Conservation (phyloP, 495 filamentous ascomycete species). For the Viridothelium virens region DNA sequence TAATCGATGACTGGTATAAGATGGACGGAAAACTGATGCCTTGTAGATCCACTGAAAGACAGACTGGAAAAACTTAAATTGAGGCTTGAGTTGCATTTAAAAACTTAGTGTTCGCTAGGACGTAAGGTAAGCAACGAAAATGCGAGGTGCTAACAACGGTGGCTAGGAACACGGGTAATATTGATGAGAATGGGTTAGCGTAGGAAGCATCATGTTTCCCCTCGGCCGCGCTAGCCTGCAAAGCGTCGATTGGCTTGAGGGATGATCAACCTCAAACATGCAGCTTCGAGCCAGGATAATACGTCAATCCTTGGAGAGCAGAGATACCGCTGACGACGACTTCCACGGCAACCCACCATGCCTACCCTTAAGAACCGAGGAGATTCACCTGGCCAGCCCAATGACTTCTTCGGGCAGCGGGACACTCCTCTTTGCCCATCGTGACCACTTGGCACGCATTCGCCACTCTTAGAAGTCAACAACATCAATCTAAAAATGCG, state of each 20-base stretch:
- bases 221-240: not conserved
- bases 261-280: conserved; percentile 2
- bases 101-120: not conserved
- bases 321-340: not conserved
- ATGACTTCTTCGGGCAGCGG: not conserved
- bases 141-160: too few species aligned
- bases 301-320: not conserved
- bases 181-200: not conserved
- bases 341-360: not conserved
- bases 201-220: not conserved
- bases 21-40: too few species aligned
- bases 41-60: too few species aligned
- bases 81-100: too few species aligned
- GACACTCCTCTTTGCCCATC: not conserved
- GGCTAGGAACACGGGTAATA: not conserved
- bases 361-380: not conserved
- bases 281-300: not conserved
- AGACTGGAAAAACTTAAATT: too few species aligned
- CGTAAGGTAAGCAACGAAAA: not conserved
- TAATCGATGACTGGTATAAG: not conserved
- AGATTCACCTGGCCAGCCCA: not conserved
- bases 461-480: not conserved
- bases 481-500: not conserved
- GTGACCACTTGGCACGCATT: not conserved
- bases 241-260: not conserved